phyloP scores from a whole-genome alignment of 192 early-diverging fungal species.

The Coemansia sp. region DNA sequence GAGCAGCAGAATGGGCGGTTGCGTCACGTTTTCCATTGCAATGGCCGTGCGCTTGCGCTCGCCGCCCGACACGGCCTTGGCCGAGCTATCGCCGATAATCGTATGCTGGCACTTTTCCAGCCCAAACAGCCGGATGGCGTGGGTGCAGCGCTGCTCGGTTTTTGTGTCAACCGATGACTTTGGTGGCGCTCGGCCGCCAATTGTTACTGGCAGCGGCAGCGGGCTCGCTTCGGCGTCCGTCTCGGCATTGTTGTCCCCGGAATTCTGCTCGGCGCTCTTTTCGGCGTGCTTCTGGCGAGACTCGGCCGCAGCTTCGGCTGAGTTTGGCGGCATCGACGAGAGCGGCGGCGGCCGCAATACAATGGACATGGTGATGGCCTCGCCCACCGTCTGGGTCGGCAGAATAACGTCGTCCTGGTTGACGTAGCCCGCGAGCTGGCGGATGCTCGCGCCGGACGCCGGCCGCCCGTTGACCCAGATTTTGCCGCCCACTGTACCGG shows the following conservation, averaged over 20 bases:
- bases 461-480: constrained; percentile 58
- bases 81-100: constrained; percentile 57
- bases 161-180: too few relatives aligned
- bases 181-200: not conserved
- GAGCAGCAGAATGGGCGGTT: constrained; percentile 62
- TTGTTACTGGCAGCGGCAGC: constrained; percentile 20
- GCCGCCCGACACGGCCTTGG: constrained; percentile 70
- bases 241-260: not conserved
- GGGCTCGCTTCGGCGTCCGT: constrained; percentile 11
- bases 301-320: not conserved
- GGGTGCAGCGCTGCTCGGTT: constrained; percentile 36
- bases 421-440: constrained; percentile 53
- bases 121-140: constrained; percentile 58
- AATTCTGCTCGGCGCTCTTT: too few relatives aligned
- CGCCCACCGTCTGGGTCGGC: constrained; percentile 67
- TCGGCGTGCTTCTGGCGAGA: not conserved
- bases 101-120: constrained; percentile 66
- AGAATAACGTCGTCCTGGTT: constrained; percentile 64
- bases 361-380: constrained; percentile 71
- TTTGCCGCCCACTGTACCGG: constrained; percentile 49
- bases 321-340: not conserved
- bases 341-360: constrained; percentile 44
- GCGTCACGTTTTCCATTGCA: constrained; percentile 67
- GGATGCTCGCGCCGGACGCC: constrained; percentile 53
- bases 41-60: constrained; percentile 72